Evolutionary conservation across 2,329 filamentous ascomycete species (phyloP), one percentile per base, ranked within the genome.

Genomic region (Ceratocystis diversiconidia): DNA sequence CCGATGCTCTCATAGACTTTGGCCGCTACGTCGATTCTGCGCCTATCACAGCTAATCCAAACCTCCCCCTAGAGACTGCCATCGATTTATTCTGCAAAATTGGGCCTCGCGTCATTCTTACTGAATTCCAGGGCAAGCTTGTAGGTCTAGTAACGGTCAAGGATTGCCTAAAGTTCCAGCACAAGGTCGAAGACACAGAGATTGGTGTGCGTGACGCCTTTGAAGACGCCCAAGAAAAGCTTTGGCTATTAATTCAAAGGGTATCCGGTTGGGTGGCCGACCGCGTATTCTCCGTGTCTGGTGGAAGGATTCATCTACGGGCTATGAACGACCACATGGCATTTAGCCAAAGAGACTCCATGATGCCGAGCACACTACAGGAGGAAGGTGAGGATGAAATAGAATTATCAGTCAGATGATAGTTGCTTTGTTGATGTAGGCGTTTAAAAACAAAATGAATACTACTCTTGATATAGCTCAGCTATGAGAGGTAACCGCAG

Each of bases 41-140:
- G 0, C 94, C 94, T 0, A 84, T 99, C 1, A 89, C 91, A 0
- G 92, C 92, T 0, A 94, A 99, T 72, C 94, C 94, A 0, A 85
- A 90, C 1, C 83, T 97, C 0, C 89, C 92, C 0, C 84, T 99
- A 0, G 94, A 99, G 76, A 99, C 94, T 0, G 92, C 95, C 41
- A 96, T 99, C 91, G 94, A 99, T 73, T 80, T 99, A 10, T 99
- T 99, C 79, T 92, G 92, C 74, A 99, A 97, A 77, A 95, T 99
- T 73, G 94, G 94, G 0, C 94, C 92, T 0, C 84, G 94, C 1
- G 91, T 96, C 5, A 92, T 99, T 62, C 80, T 99, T 2, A 87
- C 96, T 48, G 94, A 99, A 74, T 88, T 96, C 73, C 88, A 89
- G 67, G 94, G 94, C 15, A 84, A 84, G 62, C 80, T 99, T 1